phyloP scores from a whole-genome alignment of 2,329 filamentous ascomycete species.

The Myriosclerotinia scirpicola region DNA sequence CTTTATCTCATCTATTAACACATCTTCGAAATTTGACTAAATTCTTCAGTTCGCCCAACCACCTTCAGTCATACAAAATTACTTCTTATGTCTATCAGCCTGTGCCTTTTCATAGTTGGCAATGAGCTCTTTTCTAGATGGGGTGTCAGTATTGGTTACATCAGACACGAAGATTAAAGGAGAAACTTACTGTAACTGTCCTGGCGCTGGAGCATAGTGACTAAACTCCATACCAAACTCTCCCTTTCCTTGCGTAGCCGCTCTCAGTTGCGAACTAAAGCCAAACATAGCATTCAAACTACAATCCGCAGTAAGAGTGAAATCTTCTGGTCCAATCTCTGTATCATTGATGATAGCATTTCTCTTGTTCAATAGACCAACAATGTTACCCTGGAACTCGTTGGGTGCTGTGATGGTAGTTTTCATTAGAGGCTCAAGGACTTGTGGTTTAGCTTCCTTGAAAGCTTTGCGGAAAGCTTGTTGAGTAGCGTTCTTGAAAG shows the following conservation, averaged over 20 bases:
- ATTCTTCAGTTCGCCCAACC: background rate
- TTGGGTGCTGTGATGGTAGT: slow-evolving; percentile 92
- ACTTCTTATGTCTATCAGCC: slow-evolving; percentile 50
- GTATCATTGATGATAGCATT: slow-evolving; percentile 94
- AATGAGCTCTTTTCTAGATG: slow-evolving; percentile 59
- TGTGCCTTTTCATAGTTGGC: slow-evolving; percentile 67
- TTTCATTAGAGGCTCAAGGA: slow-evolving; percentile 98
- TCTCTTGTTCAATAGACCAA: slow-evolving; percentile 94
- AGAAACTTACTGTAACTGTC: slow-evolving; percentile 77
- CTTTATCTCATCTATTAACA: background rate
- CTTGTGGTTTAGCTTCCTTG: slow-evolving; percentile 72
- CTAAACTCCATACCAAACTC: slow-evolving; percentile 99
- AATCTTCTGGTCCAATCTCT: slow-evolving; percentile 90
- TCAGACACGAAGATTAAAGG: background rate
- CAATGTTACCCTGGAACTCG: slow-evolving; percentile 96
- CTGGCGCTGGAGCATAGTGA: slow-evolving; percentile 85
- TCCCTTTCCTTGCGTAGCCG: slow-evolving; percentile 95
- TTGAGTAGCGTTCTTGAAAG: slow-evolving; percentile 92
- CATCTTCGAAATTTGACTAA: background rate
- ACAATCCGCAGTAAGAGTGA: slow-evolving; percentile 88
- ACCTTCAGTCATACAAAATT: slow-evolving; percentile 3
- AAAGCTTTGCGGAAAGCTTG: slow-evolving; percentile 97
- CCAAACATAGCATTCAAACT: slow-evolving; percentile 97
- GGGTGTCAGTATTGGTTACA: slow-evolving; percentile 4
- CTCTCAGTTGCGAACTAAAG: slow-evolving; percentile 86